These are phyloP conservation scores for Austropuccinia psidii DNA, from an alignment of 1,284 basidiomycete species.

Conservation along the genomic window DNA sequence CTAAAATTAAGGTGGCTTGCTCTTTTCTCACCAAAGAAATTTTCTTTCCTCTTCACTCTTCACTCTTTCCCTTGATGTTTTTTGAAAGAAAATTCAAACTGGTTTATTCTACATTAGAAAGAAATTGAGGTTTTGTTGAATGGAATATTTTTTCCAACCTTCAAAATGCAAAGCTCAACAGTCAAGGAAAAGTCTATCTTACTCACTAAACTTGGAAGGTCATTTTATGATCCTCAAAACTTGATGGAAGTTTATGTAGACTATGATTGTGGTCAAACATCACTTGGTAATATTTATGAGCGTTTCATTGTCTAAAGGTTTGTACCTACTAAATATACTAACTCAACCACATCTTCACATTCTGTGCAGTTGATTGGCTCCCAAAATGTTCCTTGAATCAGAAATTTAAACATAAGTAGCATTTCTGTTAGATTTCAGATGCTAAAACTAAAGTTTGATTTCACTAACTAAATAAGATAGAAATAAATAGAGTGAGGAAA, in stretches of 20 bases:
- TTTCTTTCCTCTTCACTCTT: background rate
- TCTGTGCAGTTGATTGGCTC: background rate
- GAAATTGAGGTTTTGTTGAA: constrained; percentile 97
- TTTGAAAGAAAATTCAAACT: background rate
- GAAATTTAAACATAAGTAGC: no score
- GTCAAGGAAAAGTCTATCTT: constrained; percentile 88
- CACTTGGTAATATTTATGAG: constrained; percentile 90
- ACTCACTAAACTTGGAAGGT: constrained; percentile 65
- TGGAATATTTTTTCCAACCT: constrained; percentile 95
- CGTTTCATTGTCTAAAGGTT: constrained; percentile 90
- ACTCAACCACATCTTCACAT: constrained; percentile 49
- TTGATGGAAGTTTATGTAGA: constrained; percentile 95
- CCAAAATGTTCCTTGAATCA: background rate
- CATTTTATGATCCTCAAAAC: constrained; percentile 89
- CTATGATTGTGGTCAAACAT: constrained; percentile 89
- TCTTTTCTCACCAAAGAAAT: background rate
- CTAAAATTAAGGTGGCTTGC: constrained; percentile 71
- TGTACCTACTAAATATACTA: constrained; percentile 60
- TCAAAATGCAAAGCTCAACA: constrained; percentile 96
- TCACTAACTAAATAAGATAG: no score
- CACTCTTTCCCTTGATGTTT: background rate
- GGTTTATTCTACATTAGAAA: constrained; percentile 60
- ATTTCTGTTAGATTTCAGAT: no score
- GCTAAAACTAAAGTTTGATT: no score
- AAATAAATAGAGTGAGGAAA: no score